phyloP scores from a whole-genome alignment of 371 early-diverging fungal species.

The Rhizopus microsporus region DNA sequence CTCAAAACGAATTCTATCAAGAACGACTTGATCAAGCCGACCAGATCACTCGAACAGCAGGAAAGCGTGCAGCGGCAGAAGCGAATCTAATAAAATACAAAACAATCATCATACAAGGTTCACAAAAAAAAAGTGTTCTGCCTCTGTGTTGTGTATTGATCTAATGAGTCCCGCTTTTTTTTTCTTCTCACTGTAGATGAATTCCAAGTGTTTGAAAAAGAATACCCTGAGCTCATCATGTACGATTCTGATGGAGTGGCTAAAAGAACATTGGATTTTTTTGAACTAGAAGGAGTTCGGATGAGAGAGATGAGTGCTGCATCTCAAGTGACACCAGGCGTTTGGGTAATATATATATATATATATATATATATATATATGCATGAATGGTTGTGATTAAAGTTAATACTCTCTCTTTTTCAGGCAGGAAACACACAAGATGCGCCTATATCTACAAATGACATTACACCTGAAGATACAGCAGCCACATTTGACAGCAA shows the following conservation, averaged over 20 bases:
- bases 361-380: no score
- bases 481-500: conserved; percentile 19
- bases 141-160: neutral
- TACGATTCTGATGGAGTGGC: conserved; percentile 40
- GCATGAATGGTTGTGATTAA: neutral
- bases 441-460: conserved; percentile 42
- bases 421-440: conserved; percentile 65
- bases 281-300: conserved; percentile 56
- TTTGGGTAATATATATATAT: conserved; percentile 69
- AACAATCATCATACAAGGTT: conserved; percentile 18
- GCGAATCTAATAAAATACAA: conserved; percentile 40
- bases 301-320: conserved; percentile 61
- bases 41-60: conserved; percentile 13
- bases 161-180: neutral
- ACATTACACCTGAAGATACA: neutral
- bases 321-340: conserved; percentile 50
- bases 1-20: conserved; percentile 40
- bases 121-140: neutral
- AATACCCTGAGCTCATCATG: conserved; percentile 51
- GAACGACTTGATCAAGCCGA: conserved; percentile 16
- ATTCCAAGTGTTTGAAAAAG: conserved; percentile 49
- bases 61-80: conserved; percentile 25
- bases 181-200: conserved; percentile 17
- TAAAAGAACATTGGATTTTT: conserved; percentile 47
- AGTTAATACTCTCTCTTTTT: neutral